phyloP scores from a whole-genome alignment of 257 asterid species.

The Primulina tabacum region DNA sequence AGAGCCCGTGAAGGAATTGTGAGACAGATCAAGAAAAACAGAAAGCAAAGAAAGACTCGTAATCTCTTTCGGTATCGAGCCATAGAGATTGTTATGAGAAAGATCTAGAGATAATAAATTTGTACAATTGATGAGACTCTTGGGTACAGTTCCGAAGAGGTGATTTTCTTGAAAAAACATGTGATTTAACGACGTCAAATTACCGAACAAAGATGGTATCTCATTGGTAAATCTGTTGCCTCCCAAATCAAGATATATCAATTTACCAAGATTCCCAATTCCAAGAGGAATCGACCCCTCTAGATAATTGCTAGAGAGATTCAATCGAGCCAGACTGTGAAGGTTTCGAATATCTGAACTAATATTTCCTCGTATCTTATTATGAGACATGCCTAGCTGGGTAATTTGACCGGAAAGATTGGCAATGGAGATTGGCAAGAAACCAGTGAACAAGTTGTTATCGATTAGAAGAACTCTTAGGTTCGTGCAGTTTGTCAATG shows the following conservation, averaged over 20 bases:
- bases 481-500: constrained; percentile 34
- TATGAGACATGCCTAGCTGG: constrained; percentile 13
- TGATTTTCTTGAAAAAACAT: not conserved
- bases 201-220: constrained; percentile 31
- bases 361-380: constrained; percentile 37
- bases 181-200: constrained; percentile 14
- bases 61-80: constrained; percentile 2
- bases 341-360: constrained; percentile 35
- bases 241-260: constrained; percentile 11
- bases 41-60: constrained; percentile 1
- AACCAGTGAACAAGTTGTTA: constrained; percentile 34
- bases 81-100: not conserved
- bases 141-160: constrained; percentile 24
- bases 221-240: constrained; percentile 9
- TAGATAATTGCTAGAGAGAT: constrained; percentile 25
- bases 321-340: constrained; percentile 16
- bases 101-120: not conserved
- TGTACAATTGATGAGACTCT: constrained; percentile 17
- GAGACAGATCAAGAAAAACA: not conserved
- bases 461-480: constrained; percentile 22
- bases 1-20: constrained; percentile 20
- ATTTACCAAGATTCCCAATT: constrained; percentile 22
- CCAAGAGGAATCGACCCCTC: constrained; percentile 30
- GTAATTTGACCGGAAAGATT: constrained; percentile 30
- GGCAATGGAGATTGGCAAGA: constrained; percentile 30